Conservation (phyloP, 495 filamentous ascomycete species). For the Aspergillus affinis region DNA sequence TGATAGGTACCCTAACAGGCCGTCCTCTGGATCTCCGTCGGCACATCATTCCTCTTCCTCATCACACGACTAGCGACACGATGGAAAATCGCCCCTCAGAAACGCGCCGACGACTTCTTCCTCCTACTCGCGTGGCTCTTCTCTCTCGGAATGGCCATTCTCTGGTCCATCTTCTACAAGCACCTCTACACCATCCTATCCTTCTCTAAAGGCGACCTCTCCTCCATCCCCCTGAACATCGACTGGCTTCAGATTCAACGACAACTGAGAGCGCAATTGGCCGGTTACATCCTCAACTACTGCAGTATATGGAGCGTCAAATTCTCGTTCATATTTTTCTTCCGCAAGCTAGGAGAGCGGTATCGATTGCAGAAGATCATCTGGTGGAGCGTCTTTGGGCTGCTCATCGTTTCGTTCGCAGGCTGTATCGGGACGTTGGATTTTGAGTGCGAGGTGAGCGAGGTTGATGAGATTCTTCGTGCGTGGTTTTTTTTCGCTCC, state of each 20-base stretch:
- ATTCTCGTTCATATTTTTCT: constrained; percentile 7
- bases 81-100: not conserved
- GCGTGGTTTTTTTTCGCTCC: not conserved
- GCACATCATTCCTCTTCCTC: not conserved
- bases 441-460: not conserved
- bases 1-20: not conserved
- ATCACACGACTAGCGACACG: not conserved
- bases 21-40: not conserved
- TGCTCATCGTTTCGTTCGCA: not conserved
- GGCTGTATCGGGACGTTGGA: not conserved
- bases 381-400: constrained; percentile 6
- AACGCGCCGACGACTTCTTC: not conserved
- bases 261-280: not conserved
- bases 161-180: not conserved
- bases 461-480: not conserved
- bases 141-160: not conserved
- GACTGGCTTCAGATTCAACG: not conserved
- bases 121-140: not conserved
- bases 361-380: constrained; percentile 3
- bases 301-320: constrained; percentile 2
- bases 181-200: not conserved
- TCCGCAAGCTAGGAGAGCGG: not conserved
- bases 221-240: not conserved
- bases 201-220: not conserved
- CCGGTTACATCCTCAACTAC: not conserved